phyloP scores from a whole-genome alignment of 306 rosid genomes.

The Pyrus betulifolia region DNA sequence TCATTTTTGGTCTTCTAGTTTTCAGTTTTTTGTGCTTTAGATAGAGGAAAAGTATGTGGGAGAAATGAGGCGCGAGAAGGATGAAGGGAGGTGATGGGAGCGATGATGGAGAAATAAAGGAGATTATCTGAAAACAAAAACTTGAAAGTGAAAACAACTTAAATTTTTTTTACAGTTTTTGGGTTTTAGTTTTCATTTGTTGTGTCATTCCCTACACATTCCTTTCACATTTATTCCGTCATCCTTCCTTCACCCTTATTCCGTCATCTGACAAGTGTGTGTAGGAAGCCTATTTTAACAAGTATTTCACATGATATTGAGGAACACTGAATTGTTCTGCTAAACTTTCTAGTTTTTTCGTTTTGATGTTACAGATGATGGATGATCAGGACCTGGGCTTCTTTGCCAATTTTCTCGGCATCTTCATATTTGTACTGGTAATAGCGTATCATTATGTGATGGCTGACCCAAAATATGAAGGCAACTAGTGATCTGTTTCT shows the following conservation, averaged over 20 bases:
- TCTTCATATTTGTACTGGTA: slow-evolving; percentile 73
- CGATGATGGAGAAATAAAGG: neutral
- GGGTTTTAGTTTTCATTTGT: neutral
- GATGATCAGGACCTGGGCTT: slow-evolving; percentile 89
- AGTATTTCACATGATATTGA: neutral
- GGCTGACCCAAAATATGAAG: slow-evolving; percentile 85
- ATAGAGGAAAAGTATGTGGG: neutral
- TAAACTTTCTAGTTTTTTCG: neutral
- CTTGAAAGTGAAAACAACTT: neutral
- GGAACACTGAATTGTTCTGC: neutral
- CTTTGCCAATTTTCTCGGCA: slow-evolving; percentile 86
- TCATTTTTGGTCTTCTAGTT: neutral
- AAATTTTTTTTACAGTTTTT: neutral
- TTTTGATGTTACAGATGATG: slow-evolving; percentile 49
- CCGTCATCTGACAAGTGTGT: neutral
- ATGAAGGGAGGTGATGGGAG: neutral
- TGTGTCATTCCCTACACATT: neutral
- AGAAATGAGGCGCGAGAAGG: neutral
- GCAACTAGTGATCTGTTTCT: slow-evolving; percentile 34
- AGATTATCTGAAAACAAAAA: neutral
- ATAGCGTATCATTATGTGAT: slow-evolving; percentile 79
- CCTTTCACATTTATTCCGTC: too few relatives aligned
- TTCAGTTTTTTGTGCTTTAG: neutral
- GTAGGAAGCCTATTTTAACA: neutral
- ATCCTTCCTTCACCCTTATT: neutral